These are phyloP conservation scores for Hypoxylon sp. DNA, from an alignment of 2,329 filamentous ascomycete species.

Conservation along the genomic window DNA sequence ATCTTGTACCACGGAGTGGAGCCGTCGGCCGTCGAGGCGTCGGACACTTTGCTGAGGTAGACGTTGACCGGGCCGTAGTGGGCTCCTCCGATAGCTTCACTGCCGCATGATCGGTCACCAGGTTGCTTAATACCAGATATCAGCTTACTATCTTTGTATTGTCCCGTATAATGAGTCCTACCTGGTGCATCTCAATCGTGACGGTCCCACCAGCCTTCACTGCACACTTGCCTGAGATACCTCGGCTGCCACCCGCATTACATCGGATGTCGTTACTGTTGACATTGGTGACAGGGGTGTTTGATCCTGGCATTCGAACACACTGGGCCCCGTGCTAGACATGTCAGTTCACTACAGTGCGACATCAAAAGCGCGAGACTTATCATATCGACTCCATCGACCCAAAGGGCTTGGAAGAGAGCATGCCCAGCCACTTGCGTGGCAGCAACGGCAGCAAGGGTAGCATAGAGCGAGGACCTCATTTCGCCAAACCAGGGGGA, in stretches of 20 bases:
- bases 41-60: constrained; percentile 65
- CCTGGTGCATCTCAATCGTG: constrained; percentile 54
- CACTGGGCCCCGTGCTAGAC: constrained; percentile 59
- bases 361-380: constrained; percentile 35
- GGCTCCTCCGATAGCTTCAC: constrained; percentile 67
- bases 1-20: constrained; percentile 67
- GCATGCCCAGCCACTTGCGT: constrained; percentile 63
- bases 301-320: constrained; percentile 64
- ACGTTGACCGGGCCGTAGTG: constrained; percentile 69
- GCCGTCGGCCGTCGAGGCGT: constrained; percentile 62
- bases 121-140: constrained; percentile 55
- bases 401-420: constrained; percentile 68
- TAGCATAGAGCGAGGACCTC: constrained; percentile 56
- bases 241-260: constrained; percentile 57
- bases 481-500: constrained; percentile 50
- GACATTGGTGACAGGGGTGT: constrained; percentile 66
- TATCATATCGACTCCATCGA: constrained; percentile 61
- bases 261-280: constrained; percentile 61
- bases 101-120: constrained; percentile 61
- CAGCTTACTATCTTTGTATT: neutral
- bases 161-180: constrained; percentile 25
- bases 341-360: constrained; percentile 45
- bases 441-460: constrained; percentile 56
- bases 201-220: constrained; percentile 56
- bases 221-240: constrained; percentile 61